Conservation (phyloP, 345 rosid genomes). For the Draba incana region DNA sequence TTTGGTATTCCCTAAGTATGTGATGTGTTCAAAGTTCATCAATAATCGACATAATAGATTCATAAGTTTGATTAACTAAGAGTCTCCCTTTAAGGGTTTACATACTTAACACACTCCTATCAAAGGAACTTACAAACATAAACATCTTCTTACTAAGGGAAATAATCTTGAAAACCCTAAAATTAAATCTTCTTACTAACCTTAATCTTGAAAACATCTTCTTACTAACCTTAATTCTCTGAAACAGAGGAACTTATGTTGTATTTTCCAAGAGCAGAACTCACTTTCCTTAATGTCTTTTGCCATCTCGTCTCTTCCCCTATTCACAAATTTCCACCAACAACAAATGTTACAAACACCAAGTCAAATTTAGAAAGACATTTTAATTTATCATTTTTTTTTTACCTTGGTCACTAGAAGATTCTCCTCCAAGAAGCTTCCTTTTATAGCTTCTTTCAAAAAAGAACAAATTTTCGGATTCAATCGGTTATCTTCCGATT, state of each 20-base stretch:
- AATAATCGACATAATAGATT: too few species aligned
- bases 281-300: constrained; percentile 19
- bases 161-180: too few species aligned
- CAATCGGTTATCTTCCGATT: constrained; percentile 3
- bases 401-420: constrained; percentile 8
- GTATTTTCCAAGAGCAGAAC: constrained; percentile 11
- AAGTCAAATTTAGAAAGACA: neutral
- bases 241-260: constrained; percentile 11
- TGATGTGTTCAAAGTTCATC: too few species aligned
- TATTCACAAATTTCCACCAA: constrained; percentile 29
- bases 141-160: neutral
- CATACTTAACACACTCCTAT: neutral
- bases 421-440: constrained; percentile 6
- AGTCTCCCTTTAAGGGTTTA: neutral
- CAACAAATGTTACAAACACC: neutral
- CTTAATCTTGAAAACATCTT: neutral
- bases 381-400: neutral
- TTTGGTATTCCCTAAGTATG: too few species aligned
- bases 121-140: too few species aligned
- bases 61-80: neutral
- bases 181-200: neutral
- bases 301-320: constrained; percentile 40
- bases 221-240: neutral
- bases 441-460: constrained; percentile 35
- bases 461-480: constrained; percentile 28